Conservation (phyloP, 148 eudicot species). For the Limonium bicolor region DNA sequence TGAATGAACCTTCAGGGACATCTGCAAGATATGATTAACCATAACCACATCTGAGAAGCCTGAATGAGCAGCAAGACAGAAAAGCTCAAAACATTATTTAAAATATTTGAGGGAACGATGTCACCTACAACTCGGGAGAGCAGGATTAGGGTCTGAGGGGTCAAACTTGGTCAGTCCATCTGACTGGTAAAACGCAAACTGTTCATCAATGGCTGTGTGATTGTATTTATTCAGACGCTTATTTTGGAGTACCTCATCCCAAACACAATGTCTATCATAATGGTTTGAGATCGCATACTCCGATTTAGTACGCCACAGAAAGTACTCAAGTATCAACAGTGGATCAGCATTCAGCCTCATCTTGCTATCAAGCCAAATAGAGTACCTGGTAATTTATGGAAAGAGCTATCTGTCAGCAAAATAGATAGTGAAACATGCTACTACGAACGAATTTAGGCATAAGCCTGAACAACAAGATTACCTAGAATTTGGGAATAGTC, state of each 20-base stretch:
- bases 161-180: conserved; percentile 90
- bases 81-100: neutral
- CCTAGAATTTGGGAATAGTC: conserved; percentile 93
- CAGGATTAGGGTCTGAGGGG: conserved; percentile 49
- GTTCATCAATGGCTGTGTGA: conserved; percentile 84
- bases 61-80: conserved; percentile 4
- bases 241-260: conserved; percentile 97
- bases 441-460: too few species aligned
- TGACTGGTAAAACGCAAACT: conserved; percentile 67
- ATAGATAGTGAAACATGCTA: too few species aligned
- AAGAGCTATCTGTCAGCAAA: too few species aligned
- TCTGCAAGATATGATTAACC: conserved; percentile 23
- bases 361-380: conserved; percentile 98
- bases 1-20: conserved; percentile 96
- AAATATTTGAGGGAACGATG: too few species aligned
- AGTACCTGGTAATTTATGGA: conserved; percentile 44
- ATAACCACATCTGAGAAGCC: neutral
- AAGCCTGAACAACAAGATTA: conserved; percentile 18
- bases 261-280: conserved; percentile 91
- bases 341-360: conserved; percentile 78
- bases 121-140: conserved; percentile 83
- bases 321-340: conserved; percentile 65
- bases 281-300: conserved; percentile 95
- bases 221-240: conserved; percentile 92
- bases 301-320: conserved; percentile 68